These are phyloP conservation scores for Endothia cerciana DNA, from an alignment of 2,329 filamentous ascomycete species.

Conservation along the genomic window DNA sequence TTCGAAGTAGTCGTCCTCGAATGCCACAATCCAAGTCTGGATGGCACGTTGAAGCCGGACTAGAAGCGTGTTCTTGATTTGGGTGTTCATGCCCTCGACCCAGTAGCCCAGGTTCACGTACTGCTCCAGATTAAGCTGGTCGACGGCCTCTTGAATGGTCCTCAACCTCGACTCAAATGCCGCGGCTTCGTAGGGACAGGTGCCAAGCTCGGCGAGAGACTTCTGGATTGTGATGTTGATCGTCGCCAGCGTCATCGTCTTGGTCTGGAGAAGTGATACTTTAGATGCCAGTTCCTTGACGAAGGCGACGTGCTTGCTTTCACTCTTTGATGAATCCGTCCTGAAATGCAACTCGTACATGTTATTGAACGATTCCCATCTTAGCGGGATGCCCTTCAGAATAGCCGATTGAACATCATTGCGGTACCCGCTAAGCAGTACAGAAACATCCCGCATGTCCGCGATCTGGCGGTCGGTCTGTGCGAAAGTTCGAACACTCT, in stretches of 20 bases:
- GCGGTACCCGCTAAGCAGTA: slow-evolving; percentile 86
- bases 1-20: slow-evolving; percentile 64
- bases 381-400: slow-evolving; percentile 82
- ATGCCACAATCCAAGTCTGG: slow-evolving; percentile 83
- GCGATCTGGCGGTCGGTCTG: slow-evolving; percentile 86
- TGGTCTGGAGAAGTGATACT: slow-evolving; percentile 85
- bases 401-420: slow-evolving; percentile 87
- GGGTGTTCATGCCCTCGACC: slow-evolving; percentile 84
- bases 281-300: slow-evolving; percentile 90
- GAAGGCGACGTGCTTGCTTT: slow-evolving; percentile 96
- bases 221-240: slow-evolving; percentile 84
- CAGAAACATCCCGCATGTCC: slow-evolving; percentile 83
- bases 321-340: slow-evolving; percentile 47
- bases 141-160: slow-evolving; percentile 86
- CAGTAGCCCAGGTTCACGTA: slow-evolving; percentile 92
- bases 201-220: slow-evolving; percentile 79
- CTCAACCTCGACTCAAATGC: slow-evolving; percentile 82
- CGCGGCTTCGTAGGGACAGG: slow-evolving; percentile 79
- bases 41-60: slow-evolving; percentile 85
- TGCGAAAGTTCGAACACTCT: slow-evolving; percentile 91
- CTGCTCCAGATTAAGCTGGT: slow-evolving; percentile 94
- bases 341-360: slow-evolving; percentile 90
- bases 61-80: slow-evolving; percentile 80
- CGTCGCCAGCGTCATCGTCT: slow-evolving; percentile 76
- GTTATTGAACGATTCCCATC: slow-evolving; percentile 98